Conservation (phyloP, 2,329 filamentous ascomycete species). For the Cryphonectria carpinicola region DNA sequence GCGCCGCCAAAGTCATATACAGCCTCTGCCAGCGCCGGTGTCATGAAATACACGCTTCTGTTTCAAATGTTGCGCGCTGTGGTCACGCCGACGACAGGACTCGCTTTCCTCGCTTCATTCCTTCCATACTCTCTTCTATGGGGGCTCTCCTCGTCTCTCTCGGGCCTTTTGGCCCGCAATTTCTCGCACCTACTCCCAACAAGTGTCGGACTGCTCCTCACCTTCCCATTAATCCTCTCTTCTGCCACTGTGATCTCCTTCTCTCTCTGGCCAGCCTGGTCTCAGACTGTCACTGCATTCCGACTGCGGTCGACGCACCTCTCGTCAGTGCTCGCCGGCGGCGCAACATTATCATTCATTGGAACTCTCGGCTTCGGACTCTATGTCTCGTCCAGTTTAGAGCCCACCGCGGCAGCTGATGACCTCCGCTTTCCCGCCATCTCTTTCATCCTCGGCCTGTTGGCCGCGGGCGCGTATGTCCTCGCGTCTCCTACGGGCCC, state of each 20-base stretch:
- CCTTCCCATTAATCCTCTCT: constrained; percentile 48
- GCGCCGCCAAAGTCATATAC: constrained; percentile 46
- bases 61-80: constrained; percentile 54
- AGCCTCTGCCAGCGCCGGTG: constrained; percentile 29
- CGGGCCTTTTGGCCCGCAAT: constrained; percentile 50
- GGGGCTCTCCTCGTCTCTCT: constrained; percentile 50
- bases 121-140: constrained; percentile 53
- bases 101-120: constrained; percentile 50
- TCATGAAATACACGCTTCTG: constrained; percentile 37
- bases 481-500: constrained; percentile 48
- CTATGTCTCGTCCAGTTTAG: constrained; percentile 36
- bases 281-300: constrained; percentile 33
- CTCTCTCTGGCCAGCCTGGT: constrained; percentile 35
- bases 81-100: constrained; percentile 52
- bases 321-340: constrained; percentile 33
- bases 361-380: constrained; percentile 53
- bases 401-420: constrained; percentile 22
- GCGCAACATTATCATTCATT: constrained; percentile 44
- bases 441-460: constrained; percentile 51
- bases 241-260: constrained; percentile 40
- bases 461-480: constrained; percentile 47
- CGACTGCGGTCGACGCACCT: constrained; percentile 39
- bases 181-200: constrained; percentile 47
- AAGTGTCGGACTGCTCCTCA: constrained; percentile 49
- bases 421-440: constrained; percentile 45